Conservation (phyloP, 345 rosid species). For the Populus alba region DNA sequence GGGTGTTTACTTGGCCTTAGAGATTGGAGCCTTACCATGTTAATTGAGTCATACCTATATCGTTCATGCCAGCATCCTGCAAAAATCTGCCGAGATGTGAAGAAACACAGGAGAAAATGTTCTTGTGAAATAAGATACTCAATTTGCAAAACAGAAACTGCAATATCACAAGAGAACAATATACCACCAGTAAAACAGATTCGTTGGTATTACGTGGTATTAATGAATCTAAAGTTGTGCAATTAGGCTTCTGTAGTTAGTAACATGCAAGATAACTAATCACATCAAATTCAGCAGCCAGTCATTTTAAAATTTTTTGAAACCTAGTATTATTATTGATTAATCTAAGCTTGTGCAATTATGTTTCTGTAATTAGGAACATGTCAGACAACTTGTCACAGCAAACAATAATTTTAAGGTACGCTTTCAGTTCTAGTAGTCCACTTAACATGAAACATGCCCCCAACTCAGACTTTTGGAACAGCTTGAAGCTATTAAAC, state of each 20-base stretch:
- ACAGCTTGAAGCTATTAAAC: too few species aligned
- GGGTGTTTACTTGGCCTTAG: not conserved
- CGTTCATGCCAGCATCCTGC: constrained; percentile 79
- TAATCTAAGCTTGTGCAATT: not conserved
- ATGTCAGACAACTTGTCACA: not conserved
- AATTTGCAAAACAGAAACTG: too few species aligned
- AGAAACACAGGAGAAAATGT: not conserved
- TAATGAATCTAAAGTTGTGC: not conserved
- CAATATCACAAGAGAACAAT: not conserved
- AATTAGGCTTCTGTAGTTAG: not conserved
- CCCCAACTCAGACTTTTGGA: too few species aligned
- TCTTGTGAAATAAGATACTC: not conserved
- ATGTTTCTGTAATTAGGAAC: not conserved
- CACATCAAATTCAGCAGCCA: not conserved
- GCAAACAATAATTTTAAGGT: not conserved
- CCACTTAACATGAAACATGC: too few species aligned
- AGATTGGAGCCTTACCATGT: constrained; percentile 55
- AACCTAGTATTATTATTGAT: not conserved
- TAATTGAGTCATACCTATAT: constrained; percentile 64
- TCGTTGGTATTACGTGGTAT: not conserved
- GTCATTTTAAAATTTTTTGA: not conserved
- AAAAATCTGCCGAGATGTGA: constrained; percentile 49
- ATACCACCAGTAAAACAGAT: not conserved
- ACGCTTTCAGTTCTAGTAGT: not conserved
- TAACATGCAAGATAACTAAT: not conserved